Percentiles rank a stretch among this genome's conserved stretches.
These are phyloP conservation scores for Mucor sp. DNA, from an alignment of 371 early-diverging fungal genomes.

Conservation along the genomic window DNA sequence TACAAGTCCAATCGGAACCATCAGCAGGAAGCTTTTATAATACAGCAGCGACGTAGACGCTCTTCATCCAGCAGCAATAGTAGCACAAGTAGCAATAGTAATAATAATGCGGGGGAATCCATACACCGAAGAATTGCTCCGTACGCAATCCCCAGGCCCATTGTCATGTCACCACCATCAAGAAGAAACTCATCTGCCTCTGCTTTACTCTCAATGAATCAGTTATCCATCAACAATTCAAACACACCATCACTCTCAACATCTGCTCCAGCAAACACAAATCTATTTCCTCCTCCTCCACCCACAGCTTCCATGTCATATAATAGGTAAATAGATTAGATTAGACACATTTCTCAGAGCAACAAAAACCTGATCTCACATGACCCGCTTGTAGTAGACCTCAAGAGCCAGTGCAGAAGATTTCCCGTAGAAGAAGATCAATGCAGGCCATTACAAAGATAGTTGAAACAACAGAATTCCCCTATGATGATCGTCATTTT, in stretches of 20 bases:
- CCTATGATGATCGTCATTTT: conserved; percentile 24
- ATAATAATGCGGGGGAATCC: conserved; percentile 8
- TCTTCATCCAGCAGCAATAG: conserved; percentile 12
- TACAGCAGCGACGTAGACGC: conserved; percentile 4
- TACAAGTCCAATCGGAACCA: conserved; percentile 10
- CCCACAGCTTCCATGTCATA: background rate
- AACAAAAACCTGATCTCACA: background rate
- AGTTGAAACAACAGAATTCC: conserved; percentile 21
- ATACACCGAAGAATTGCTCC: conserved; percentile 20
- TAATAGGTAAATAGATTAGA: conserved; percentile 7
- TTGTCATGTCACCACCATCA: conserved; percentile 1
- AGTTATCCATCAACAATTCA: conserved; percentile 1
- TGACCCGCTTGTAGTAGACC: background rate
- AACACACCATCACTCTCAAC: conserved; percentile 6
- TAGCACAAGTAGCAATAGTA: conserved; percentile 14
- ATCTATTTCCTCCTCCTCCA: conserved; percentile 2
- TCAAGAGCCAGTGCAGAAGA: background rate
- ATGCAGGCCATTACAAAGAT: conserved; percentile 30
- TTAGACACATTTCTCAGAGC: background rate
- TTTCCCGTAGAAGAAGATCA: conserved; percentile 23
- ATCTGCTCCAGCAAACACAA: background rate
- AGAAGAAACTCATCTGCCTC: conserved; percentile 14
- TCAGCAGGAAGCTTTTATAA: background rate
- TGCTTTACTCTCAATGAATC: conserved; percentile 10
- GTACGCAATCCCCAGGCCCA: conserved; percentile 16